Percentiles rank a stretch among this genome's conserved stretches.
These are phyloP conservation scores for Sedum album DNA, from an alignment of 164 flowering plant genomes.

Conservation along the genomic window DNA sequence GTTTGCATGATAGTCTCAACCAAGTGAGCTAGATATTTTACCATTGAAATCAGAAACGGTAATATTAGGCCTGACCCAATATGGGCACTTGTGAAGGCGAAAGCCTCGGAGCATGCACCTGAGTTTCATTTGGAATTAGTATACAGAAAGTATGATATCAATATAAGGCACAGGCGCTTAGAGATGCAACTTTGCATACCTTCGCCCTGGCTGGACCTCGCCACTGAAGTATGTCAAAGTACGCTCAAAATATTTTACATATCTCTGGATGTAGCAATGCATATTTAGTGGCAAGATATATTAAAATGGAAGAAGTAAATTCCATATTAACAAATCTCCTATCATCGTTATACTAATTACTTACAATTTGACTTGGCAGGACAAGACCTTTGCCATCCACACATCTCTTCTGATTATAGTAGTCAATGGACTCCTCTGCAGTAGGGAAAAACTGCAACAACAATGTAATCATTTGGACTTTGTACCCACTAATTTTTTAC, in stretches of 20 bases:
- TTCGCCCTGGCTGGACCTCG: conserved; percentile 86
- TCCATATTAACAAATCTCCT: background rate
- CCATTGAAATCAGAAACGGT: conserved; percentile 94
- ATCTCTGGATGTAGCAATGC: conserved; percentile 45
- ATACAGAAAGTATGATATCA: conserved; percentile 5
- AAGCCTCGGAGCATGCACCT: conserved; percentile 99
- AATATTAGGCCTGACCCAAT: conserved; percentile 93
- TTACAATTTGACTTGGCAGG: conserved; percentile 97
- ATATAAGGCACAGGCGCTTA: background rate
- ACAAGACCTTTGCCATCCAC: conserved; percentile 92
- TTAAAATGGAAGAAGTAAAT: background rate
- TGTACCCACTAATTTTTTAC: background rate
- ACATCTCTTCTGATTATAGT: conserved; percentile 97
- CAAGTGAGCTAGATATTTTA: conserved; percentile 13
- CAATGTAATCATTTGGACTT: background rate
- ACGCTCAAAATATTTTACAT: conserved; percentile 96
- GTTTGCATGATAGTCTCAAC: background rate
- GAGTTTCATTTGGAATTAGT: conserved; percentile 9
- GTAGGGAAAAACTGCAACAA: conserved; percentile 85
- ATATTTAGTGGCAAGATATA: conserved; percentile 7
- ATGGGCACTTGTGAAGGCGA: conserved; percentile 94
- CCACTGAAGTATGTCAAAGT: conserved; percentile 79
- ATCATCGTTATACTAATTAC: conserved; percentile 15
- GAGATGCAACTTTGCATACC: conserved; percentile 32
- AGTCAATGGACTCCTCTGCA: conserved; percentile 96